Percentiles rank a stretch among this genome's conserved stretches.
Conservation (phyloP, 177 flowering plant genomes). For the Vitis hybrid region DNA sequence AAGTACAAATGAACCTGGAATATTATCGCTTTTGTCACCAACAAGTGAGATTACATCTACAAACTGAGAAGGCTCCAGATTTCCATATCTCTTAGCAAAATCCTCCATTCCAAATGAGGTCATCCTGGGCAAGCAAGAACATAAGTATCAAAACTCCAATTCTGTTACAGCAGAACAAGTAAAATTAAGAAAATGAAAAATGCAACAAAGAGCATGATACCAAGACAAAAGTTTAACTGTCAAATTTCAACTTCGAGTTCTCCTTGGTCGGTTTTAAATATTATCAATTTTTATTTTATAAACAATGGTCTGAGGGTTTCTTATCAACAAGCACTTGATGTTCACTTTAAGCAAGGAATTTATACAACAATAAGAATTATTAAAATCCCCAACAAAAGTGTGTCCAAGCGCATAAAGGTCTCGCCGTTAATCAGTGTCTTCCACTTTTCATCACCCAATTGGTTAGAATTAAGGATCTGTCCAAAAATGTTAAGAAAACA, state of each 20-base stretch:
- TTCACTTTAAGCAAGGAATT: too few species aligned
- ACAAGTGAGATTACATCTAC: slow-evolving; percentile 77
- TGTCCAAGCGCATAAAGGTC: too few species aligned
- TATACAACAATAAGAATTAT: too few species aligned
- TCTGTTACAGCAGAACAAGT: background rate
- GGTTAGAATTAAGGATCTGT: too few species aligned
- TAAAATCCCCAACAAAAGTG: too few species aligned
- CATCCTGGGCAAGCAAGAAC: slow-evolving; percentile 48
- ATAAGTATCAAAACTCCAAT: background rate
- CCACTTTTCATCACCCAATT: too few species aligned
- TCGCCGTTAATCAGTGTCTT: too few species aligned
- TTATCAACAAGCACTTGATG: too few species aligned
- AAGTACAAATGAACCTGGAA: slow-evolving; percentile 64
- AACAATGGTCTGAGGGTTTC: too few species aligned
- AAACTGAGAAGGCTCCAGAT: slow-evolving; percentile 78
- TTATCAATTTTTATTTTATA: background rate
- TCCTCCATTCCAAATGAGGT: slow-evolving; percentile 92
- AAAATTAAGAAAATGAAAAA: background rate
- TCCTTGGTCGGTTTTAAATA: background rate
- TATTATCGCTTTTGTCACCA: slow-evolving; percentile 87
- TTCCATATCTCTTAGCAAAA: slow-evolving; percentile 76
- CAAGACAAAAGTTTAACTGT: too few species aligned
- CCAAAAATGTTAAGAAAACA: too few species aligned
- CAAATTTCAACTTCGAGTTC: too few species aligned
- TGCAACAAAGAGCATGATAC: background rate